Conservation (phyloP, 352 stramenopile genomes). For the Phytophthora palmivora region DNA sequence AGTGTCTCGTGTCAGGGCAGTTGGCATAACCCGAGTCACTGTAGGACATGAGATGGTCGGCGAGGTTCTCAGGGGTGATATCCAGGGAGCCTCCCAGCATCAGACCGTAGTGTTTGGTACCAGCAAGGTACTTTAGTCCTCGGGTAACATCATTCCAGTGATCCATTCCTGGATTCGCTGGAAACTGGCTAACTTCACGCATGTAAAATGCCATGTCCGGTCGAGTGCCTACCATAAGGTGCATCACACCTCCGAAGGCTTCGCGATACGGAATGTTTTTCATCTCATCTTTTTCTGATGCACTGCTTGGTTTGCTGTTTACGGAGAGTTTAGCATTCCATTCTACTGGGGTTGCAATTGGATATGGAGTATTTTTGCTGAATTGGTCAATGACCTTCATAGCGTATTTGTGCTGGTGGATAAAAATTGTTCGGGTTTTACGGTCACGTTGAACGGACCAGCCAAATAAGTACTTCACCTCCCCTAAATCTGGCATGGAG, state of each 20-base stretch:
- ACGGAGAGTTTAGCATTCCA: not conserved
- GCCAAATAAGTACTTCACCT: conserved; percentile 25
- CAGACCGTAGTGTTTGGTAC: no score
- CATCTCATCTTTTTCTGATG: not conserved
- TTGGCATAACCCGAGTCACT: not conserved
- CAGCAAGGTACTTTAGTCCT: no score
- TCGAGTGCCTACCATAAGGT: conserved; percentile 1
- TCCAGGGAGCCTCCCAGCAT: no score
- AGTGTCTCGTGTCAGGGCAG: not conserved
- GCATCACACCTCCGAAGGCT: not conserved
- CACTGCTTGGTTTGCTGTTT: not conserved
- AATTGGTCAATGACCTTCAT: conserved; percentile 30
- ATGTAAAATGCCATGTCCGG: not conserved
- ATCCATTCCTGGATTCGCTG: not conserved
- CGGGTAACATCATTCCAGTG: no score
- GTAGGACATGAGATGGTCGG: not conserved
- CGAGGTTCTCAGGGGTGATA: no score
- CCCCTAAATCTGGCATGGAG: conserved; percentile 26
- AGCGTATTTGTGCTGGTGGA: conserved; percentile 31
- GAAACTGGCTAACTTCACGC: not conserved
- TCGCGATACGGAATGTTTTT: not conserved
- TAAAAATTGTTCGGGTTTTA: conserved; percentile 29
- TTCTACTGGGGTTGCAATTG: conserved; percentile 3
- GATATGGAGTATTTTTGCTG: conserved; percentile 10
- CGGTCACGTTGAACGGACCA: conserved; percentile 20